These are phyloP conservation scores for Solanum commersonii DNA, from an alignment of 257 asterid species.

Conservation along the genomic window DNA sequence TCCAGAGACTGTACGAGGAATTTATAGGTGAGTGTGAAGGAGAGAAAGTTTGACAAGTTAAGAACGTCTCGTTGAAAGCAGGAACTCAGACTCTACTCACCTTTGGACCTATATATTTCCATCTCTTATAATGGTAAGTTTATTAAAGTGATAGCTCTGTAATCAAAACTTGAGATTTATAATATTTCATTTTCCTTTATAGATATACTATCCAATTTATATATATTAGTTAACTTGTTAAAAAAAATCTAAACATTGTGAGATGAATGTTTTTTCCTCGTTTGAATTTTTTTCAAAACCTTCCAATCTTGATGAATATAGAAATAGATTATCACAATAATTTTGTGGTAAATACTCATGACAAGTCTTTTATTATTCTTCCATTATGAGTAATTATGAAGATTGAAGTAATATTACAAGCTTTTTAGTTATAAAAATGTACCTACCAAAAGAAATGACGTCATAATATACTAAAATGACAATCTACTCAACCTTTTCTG, in stretches of 20 bases:
- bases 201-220: neutral
- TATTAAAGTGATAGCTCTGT: neutral
- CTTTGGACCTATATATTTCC: neutral
- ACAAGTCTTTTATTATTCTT: neutral
- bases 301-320: neutral
- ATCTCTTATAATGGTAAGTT: neutral
- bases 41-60: too few species aligned
- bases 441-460: neutral
- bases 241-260: too few species aligned
- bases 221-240: neutral
- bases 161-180: neutral
- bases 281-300: neutral
- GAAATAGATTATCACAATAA: neutral
- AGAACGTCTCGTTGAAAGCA: too few species aligned
- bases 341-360: neutral
- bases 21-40: neutral
- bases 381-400: neutral
- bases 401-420: neutral
- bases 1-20: neutral
- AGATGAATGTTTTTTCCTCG: neutral
- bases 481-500: too few species aligned
- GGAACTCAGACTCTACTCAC: neutral
- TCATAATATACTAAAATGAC: neutral
- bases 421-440: neutral
- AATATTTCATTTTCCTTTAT: neutral